These are phyloP conservation scores for Pseudogymnoascus sp. DNA, from an alignment of 2,329 filamentous ascomycete species.

Conservation along the genomic window DNA sequence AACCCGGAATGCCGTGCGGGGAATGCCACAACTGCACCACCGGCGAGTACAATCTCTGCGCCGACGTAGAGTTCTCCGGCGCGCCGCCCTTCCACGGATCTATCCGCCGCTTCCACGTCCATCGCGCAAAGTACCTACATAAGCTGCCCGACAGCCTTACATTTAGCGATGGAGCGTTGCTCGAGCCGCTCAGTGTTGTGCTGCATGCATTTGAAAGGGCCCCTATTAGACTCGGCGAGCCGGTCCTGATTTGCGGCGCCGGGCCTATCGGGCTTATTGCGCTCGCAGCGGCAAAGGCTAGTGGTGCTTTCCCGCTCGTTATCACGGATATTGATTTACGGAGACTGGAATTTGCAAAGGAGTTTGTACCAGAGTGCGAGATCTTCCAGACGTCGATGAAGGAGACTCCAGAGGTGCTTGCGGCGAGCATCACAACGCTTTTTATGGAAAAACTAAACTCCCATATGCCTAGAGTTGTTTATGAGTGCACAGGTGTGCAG, in stretches of 20 bases:
- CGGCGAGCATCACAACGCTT: conserved; percentile 43
- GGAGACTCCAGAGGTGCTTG: conserved; percentile 42
- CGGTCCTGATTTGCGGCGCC: conserved; percentile 52
- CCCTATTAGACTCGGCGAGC: conserved; percentile 45
- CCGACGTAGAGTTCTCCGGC: conserved; percentile 52
- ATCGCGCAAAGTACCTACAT: conserved; percentile 53
- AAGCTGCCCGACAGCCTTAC: conserved; percentile 46
- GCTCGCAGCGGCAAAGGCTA: conserved; percentile 49
- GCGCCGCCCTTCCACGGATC: conserved; percentile 55
- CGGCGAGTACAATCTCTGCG: conserved; percentile 57
- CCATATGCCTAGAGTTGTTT: conserved; percentile 47
- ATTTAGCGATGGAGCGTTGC: conserved; percentile 52
- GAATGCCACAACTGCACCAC: conserved; percentile 51
- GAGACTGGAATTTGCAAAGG: conserved; percentile 49
- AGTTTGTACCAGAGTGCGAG: conserved; percentile 45
- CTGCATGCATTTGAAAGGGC: conserved; percentile 51
- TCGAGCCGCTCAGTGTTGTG: conserved; percentile 57
- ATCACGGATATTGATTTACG: conserved; percentile 54
- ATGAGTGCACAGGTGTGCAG: conserved; percentile 61
- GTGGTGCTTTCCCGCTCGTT: conserved; percentile 55
- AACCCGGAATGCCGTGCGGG: conserved; percentile 58
- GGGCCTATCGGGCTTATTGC: conserved; percentile 56
- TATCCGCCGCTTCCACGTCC: conserved; percentile 53
- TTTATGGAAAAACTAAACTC: conserved; percentile 47
- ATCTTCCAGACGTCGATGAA: conserved; percentile 46